A percentile compares a stretch with the other conserved stretches of the same genome.
These are phyloP conservation scores for Chlorella sp. DNA, from an alignment of 139 green algal species.

Conservation along the genomic window DNA sequence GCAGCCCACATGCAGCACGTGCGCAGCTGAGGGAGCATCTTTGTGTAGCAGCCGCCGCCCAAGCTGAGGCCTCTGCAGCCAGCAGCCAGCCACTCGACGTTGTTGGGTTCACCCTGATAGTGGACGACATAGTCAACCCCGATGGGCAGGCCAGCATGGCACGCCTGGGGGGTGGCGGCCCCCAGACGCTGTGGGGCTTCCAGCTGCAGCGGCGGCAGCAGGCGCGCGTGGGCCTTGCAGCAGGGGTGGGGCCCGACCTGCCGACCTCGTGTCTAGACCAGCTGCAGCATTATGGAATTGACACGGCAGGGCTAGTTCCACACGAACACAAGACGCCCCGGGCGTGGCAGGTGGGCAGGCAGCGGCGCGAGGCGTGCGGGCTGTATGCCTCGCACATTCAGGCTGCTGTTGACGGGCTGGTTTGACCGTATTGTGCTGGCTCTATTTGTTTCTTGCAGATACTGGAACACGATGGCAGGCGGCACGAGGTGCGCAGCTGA, in stretches of 20 bases:
- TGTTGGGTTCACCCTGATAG: slow-evolving; percentile 63
- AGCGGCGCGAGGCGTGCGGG: no score
- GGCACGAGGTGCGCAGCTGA: slow-evolving; percentile 54
- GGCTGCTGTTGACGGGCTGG: no score
- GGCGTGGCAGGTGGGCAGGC: slow-evolving; percentile 51
- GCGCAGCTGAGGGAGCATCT: neutral
- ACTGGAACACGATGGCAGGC: slow-evolving; percentile 66
- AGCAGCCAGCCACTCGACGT: neutral
- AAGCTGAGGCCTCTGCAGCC: no score
- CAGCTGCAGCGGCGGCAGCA: slow-evolving; percentile 49
- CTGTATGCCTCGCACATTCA: no score
- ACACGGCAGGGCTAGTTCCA: slow-evolving; percentile 51
- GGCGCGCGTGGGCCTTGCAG: slow-evolving; percentile 50
- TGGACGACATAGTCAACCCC: slow-evolving; percentile 72
- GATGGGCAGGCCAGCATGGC: slow-evolving; percentile 64
- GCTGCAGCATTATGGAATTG: slow-evolving; percentile 43
- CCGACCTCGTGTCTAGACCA: slow-evolving; percentile 40
- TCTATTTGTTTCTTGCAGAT: slow-evolving; percentile 40
- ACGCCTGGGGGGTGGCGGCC: slow-evolving; percentile 63
- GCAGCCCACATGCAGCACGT: neutral
- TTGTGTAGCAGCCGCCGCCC: neutral
- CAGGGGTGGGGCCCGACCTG: slow-evolving; percentile 59
- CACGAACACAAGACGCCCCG: slow-evolving; percentile 53
- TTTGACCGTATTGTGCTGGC: no score
- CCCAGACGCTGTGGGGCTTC: slow-evolving; percentile 69